A percentile compares a stretch with the other conserved stretches of the same genome.
These are phyloP conservation scores for Kwoniella mangroviensis DNA, from an alignment of 768 basidiomycete genomes.

Conservation along the genomic window DNA sequence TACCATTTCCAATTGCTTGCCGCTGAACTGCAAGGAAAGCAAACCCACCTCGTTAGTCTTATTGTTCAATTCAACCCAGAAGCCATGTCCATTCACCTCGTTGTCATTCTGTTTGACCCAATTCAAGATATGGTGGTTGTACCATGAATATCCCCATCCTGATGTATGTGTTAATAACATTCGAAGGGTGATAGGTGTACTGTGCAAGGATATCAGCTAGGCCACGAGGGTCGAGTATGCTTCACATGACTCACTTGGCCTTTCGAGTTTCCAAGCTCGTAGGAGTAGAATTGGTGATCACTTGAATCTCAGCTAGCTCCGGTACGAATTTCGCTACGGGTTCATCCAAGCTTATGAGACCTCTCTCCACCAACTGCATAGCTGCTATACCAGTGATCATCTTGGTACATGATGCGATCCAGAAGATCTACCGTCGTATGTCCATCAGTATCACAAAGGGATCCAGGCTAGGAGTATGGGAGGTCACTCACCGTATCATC, in stretches of 20 bases:
- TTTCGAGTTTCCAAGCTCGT: slow-evolving; percentile 5
- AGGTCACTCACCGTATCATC: slow-evolving; percentile 25
- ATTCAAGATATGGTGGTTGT: slow-evolving; percentile 22
- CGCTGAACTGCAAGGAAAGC: slow-evolving; percentile 16
- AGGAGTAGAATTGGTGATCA: slow-evolving; percentile 9
- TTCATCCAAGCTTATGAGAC: slow-evolving; percentile 14
- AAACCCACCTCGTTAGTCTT: slow-evolving; percentile 21
- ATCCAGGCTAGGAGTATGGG: too few relatives aligned
- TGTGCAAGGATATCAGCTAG: background rate
- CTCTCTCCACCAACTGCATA: slow-evolving; percentile 22
- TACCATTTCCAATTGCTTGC: slow-evolving; percentile 20
- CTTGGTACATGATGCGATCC: slow-evolving; percentile 28
- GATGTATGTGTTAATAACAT: slow-evolving; percentile 27
- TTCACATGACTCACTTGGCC: slow-evolving; percentile 5
- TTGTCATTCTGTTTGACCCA: slow-evolving; percentile 29
- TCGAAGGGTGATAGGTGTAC: slow-evolving; percentile 26
- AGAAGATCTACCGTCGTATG: slow-evolving; percentile 10
- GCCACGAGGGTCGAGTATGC: background rate
- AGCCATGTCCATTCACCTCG: slow-evolving; percentile 18
- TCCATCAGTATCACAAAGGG: background rate
- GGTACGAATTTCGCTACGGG: slow-evolving; percentile 18
- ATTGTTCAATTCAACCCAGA: slow-evolving; percentile 12
- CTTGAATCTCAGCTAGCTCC: slow-evolving; percentile 21
- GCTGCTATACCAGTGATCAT: slow-evolving; percentile 24
- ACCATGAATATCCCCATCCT: slow-evolving; percentile 33